Conservation (phyloP, 2,329 filamentous ascomycete species). For the Penicillium crustosum region DNA sequence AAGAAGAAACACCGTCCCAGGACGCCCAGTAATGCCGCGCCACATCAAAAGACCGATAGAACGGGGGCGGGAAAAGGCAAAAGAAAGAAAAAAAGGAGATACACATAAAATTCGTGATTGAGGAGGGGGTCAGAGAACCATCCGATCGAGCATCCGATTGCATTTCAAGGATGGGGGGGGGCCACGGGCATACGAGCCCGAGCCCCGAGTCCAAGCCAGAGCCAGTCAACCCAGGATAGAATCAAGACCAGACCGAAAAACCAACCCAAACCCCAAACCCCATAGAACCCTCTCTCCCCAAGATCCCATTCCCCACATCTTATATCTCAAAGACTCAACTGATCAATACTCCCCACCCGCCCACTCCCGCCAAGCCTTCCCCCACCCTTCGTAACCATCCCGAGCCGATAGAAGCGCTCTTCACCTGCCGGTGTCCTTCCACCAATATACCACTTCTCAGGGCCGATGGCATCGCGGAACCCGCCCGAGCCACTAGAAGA, state of each 20-base stretch:
- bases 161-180: neutral
- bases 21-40: neutral
- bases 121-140: neutral
- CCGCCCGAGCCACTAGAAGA: constrained; percentile 49
- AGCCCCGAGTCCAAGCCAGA: neutral
- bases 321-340: constrained; percentile 47
- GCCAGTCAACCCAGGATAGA: neutral
- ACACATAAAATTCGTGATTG: neutral
- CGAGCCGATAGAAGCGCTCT: constrained; percentile 50
- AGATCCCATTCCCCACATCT: neutral
- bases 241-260: neutral
- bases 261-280: neutral
- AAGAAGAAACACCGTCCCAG: neutral
- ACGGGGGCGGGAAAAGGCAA: neutral
- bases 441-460: constrained; percentile 55
- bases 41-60: neutral
- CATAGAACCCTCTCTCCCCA: neutral
- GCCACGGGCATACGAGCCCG: neutral
- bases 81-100: neutral
- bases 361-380: constrained; percentile 43
- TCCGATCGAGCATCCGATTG: neutral
- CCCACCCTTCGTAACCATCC: constrained; percentile 49
- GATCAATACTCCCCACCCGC: constrained; percentile 49
- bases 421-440: constrained; percentile 49
- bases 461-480: constrained; percentile 48